Conservation (phyloP, 768 basidiomycete genomes). For the Boletus tomentosulus region DNA sequence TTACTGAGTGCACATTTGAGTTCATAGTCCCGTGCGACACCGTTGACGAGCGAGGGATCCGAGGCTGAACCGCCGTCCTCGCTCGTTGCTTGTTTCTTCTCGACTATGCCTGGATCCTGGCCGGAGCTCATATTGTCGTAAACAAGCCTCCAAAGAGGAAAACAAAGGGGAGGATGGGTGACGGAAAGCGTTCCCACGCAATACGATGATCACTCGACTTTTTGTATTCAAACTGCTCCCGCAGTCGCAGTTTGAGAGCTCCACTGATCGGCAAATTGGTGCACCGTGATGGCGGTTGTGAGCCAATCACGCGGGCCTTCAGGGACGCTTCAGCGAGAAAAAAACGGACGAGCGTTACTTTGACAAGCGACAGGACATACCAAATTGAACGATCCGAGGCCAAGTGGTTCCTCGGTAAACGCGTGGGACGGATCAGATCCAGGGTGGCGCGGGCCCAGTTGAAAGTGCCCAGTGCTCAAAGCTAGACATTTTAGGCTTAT, state of each 20-base stretch:
- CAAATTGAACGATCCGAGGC: not conserved
- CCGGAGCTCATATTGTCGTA: conserved; percentile 5
- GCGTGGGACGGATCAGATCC: not conserved
- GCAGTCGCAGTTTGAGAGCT: not conserved
- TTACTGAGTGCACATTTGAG: conserved; percentile 32
- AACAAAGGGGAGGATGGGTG: not conserved
- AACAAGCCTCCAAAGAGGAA: not conserved
- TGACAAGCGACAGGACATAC: not conserved
- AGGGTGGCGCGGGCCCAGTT: not conserved
- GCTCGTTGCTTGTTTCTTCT: conserved; percentile 12
- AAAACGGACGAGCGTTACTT: not conserved
- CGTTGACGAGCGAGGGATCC: conserved; percentile 12
- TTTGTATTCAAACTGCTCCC: conserved; percentile 12
- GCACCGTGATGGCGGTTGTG: not conserved
- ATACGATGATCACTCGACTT: not conserved
- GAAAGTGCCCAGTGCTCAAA: not conserved
- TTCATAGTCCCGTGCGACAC: conserved; percentile 31
- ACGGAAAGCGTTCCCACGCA: conserved; percentile 16
- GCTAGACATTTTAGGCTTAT: not conserved
- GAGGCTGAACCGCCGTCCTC: conserved; percentile 13
- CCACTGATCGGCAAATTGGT: not conserved
- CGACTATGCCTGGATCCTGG: conserved; percentile 5
- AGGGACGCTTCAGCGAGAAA: not conserved
- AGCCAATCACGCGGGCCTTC: not conserved
- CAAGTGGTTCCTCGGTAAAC: no score